Evolutionary conservation across 2,329 filamentous ascomycete genomes (phyloP).

Genomic region (Meredithiella fracta): DNA sequence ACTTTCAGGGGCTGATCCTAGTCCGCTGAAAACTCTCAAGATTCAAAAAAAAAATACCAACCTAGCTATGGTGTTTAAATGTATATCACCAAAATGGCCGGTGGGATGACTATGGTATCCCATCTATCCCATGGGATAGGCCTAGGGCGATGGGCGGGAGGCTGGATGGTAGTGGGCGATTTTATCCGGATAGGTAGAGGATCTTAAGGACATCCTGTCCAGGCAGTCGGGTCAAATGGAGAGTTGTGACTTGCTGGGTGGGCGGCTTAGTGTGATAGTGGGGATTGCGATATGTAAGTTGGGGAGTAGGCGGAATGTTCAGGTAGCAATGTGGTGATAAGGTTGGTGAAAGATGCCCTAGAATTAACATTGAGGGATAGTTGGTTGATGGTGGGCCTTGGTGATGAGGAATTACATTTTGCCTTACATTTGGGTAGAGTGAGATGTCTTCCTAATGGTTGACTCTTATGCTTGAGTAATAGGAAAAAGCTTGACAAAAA

Average conservation of each 20-base stretch:
- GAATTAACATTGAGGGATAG: no score
- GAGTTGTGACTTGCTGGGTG: background rate
- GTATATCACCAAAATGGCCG: background rate
- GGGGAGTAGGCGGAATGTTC: background rate
- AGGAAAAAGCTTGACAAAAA: no score
- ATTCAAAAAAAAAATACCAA: no score
- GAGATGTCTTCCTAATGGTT: no score
- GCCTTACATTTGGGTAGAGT: no score
- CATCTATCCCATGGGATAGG: background rate
- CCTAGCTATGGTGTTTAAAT: background rate
- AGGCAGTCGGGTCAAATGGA: background rate
- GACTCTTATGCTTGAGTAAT: no score
- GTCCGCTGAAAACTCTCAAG: background rate
- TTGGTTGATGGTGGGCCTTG: no score
- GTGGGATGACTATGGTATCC: background rate
- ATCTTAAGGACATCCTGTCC: background rate
- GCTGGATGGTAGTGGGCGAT: background rate
- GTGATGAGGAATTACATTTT: no score
- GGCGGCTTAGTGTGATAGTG: background rate
- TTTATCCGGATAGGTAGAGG: background rate
- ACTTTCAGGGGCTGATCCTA: slow-evolving; percentile 1
- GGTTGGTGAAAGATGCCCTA: no score
- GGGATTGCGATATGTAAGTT: background rate
- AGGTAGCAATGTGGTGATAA: background rate
- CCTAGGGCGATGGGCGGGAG: background rate